Evolutionary conservation across 352 stramenopile species (phyloP), one percentile per base, ranked within the genome.

Genomic region (Globisporangium nagaii): DNA sequence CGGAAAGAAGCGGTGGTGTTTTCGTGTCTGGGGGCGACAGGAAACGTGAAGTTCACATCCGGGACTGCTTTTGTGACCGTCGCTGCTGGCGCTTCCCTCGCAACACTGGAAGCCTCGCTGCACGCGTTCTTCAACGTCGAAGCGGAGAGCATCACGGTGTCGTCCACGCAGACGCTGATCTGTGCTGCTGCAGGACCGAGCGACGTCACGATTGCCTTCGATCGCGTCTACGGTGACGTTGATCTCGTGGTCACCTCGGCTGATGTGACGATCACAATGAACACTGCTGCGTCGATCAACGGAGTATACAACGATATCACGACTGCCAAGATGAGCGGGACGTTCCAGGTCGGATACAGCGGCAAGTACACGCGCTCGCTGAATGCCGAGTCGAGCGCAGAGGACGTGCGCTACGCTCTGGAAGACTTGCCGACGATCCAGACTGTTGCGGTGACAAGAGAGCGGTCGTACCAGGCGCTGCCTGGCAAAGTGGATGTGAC

Each of bases 291-390:
- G 7, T 86, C 62, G 0, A 81, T 88, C 43, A 60, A 86, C 28
- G 79, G 82, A 0, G 62, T 90, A 2, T 90, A 84, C 59, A 73
- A 68, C 22, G 70, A 79, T 28, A 51, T 70, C 0, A 52, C 59
- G 6, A 56, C 56, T 0, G 65, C 76, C 7, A 73, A 62, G 40
- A 90, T 93, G 78, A 93, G 82, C 28, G 80, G 83, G 1, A 93
- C 80, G 17, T 91, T 91, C 58, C 79, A 89, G 55, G 60, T 93
- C 8, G 79, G 79, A 0, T 91, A 89, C 58, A 66, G 71, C 13
- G 73, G 63, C 25, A 62, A 65, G 31, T 89, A 75, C 42, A 93
- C 80, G 0, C 73, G 71, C 0, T 66, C 77, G 0, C 45, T 93
- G 19, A 90, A 93, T 28, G 69, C 79, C 1, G 76, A 88, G 49